phyloP scores from a whole-genome alignment of 2,329 filamentous ascomycete species.

The Ascochyta pisi region DNA sequence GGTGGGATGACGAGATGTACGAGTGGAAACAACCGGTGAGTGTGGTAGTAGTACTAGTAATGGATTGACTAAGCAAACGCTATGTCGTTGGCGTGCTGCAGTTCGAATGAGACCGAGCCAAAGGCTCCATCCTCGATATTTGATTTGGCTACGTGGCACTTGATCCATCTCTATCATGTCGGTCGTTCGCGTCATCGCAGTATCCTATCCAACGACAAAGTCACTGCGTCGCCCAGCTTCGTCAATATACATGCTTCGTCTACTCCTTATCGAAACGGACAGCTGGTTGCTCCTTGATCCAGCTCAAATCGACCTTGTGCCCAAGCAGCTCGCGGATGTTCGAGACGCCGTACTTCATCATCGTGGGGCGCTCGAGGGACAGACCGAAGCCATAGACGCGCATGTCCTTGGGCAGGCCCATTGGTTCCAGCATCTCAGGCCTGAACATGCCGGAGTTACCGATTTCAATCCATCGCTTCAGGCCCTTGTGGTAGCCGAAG shows the following conservation, averaged over 20 bases:
- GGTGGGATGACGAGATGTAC: too few species aligned
- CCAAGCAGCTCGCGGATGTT: constrained; percentile 93
- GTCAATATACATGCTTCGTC: not conserved
- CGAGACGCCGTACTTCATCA: constrained; percentile 84
- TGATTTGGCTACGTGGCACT: not conserved
- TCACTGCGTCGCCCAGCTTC: not conserved
- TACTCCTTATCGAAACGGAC: constrained; percentile 86
- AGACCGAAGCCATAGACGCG: constrained; percentile 94
- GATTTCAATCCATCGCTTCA: constrained; percentile 79
- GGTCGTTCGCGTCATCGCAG: not conserved
- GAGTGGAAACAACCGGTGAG: too few species aligned
- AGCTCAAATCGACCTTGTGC: constrained; percentile 93
- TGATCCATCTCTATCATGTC: not conserved
- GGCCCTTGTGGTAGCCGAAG: constrained; percentile 86
- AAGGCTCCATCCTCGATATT: too few species aligned
- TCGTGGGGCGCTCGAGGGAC: constrained; percentile 90
- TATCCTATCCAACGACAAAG: not conserved
- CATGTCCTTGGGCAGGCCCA: constrained; percentile 92
- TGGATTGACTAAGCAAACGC: too few species aligned
- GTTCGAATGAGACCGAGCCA: too few species aligned
- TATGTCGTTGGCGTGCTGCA: too few species aligned
- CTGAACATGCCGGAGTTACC: constrained; percentile 99
- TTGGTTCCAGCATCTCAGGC: constrained; percentile 93
- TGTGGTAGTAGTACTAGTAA: too few species aligned
- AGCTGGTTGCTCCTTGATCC: constrained; percentile 90